Conservation (phyloP, 2,329 filamentous ascomycete species). For the Periconia sp. region DNA sequence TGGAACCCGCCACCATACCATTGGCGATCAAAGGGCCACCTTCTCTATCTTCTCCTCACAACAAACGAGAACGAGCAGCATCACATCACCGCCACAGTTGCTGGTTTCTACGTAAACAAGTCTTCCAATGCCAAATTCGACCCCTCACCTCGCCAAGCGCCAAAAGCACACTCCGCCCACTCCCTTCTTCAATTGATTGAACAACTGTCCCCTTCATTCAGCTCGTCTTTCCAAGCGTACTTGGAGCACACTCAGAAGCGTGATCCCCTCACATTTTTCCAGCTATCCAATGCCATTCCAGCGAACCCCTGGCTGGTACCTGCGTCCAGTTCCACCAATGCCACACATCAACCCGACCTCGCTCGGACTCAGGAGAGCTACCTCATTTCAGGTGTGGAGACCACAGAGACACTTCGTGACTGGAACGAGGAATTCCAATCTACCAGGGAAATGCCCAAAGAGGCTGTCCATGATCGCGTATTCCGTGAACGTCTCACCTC, state of each 20-base stretch:
- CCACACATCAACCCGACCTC: slow-evolving; percentile 76
- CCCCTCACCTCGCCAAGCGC: slow-evolving; percentile 74
- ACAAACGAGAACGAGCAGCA: slow-evolving; percentile 94
- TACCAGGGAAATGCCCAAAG: slow-evolving; percentile 88
- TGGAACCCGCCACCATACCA: slow-evolving; percentile 97
- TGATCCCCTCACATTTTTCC: slow-evolving; percentile 89
- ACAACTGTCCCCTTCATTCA: slow-evolving; percentile 81
- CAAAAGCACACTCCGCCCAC: slow-evolving; percentile 79
- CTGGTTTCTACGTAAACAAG: slow-evolving; percentile 96
- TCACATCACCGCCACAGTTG: slow-evolving; percentile 90
- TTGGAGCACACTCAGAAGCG: slow-evolving; percentile 83
- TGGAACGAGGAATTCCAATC: slow-evolving; percentile 99
- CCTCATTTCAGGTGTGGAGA: slow-evolving; percentile 86
- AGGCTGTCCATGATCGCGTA: slow-evolving; percentile 91
- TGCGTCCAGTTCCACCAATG: slow-evolving; percentile 63
- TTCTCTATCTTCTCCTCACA: slow-evolving; percentile 85
- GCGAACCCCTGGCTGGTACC: slow-evolving; percentile 90
- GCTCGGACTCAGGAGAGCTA: slow-evolving; percentile 92
- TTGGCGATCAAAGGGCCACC: slow-evolving; percentile 85
- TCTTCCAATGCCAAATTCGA: slow-evolving; percentile 95
- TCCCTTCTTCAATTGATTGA: slow-evolving; percentile 81
- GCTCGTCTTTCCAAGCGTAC: slow-evolving; percentile 71
- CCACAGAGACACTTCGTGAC: slow-evolving; percentile 89
- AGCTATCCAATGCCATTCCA: slow-evolving; percentile 92
- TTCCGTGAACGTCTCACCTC: slow-evolving; percentile 92